phyloP scores from a whole-genome alignment of 495 filamentous ascomycete species.

The Neurospora sp. region DNA sequence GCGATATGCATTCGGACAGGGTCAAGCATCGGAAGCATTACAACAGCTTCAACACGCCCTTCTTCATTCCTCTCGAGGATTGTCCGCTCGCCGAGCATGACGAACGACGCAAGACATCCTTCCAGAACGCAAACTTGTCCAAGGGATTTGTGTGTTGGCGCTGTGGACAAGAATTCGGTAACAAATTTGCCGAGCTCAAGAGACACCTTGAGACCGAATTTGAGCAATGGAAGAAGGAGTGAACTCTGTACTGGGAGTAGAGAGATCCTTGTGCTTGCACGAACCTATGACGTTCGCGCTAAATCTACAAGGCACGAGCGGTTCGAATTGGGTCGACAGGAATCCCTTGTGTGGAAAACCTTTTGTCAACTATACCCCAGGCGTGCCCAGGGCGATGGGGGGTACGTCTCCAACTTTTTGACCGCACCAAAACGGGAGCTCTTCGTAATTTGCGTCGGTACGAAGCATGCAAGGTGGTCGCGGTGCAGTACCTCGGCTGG shows the following conservation, averaged over 20 bases:
- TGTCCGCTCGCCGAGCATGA: slow-evolving; percentile 65
- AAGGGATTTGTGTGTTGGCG: slow-evolving; percentile 72
- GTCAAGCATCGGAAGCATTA: slow-evolving; percentile 84
- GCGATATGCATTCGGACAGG: slow-evolving; percentile 58
- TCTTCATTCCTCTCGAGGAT: slow-evolving; percentile 71
- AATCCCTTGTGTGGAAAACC: not conserved
- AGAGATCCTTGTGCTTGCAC: not conserved
- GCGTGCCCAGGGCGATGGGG: not conserved
- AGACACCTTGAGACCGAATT: slow-evolving; percentile 74
- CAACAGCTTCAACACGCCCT: slow-evolving; percentile 81
- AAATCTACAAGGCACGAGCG: not conserved
- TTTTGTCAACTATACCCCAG: not conserved
- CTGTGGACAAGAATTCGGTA: slow-evolving; percentile 65
- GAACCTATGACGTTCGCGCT: not conserved
- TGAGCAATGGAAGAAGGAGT: slow-evolving; percentile 68
- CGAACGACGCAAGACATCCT: slow-evolving; percentile 47
- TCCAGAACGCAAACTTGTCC: slow-evolving; percentile 37
- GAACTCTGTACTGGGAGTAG: not conserved
- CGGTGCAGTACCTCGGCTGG: not conserved
- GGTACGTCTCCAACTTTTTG: not conserved
- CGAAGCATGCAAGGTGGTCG: not conserved
- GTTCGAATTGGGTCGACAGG: not conserved
- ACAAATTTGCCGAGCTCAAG: slow-evolving; percentile 63
- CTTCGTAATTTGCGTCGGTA: not conserved
- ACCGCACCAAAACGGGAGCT: not conserved